Base-by-base conservation (phyloP, 2,329 filamentous ascomycete species). In the Spiromastix sp. region DNA sequence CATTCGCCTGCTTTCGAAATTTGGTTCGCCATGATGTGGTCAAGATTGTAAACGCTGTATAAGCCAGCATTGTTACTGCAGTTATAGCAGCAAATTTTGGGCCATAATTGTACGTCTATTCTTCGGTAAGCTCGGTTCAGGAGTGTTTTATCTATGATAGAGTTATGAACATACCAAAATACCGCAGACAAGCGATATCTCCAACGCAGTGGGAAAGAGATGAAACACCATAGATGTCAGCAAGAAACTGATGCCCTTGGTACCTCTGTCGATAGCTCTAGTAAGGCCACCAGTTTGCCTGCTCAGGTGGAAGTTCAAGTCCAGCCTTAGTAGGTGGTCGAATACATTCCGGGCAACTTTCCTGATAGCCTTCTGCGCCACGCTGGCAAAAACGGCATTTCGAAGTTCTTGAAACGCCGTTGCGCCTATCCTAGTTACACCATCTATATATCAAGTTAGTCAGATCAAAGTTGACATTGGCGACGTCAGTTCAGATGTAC, bases 161-260 rank as follows among this genome's bases (percentile, higher is more conserved):
- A 27, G n/a, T n/a, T 36, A 11, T 5, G 2, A 18, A 38, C 60
- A 41, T 63, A 74, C 71, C 55, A 98, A 63, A 41, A 98, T 96
- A 41, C 87, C 86, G 55, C 91, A 98, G 1, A 98, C 91, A 70
- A 98, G 80, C 40, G 79, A 77, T 42, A 98, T 98, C 56, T 98
- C 91, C 20, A 98, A 64, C 0, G 86, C 84, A 0, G 89, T 98
- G 0, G 91, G 91, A 11, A 96, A 73, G 38, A 98, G 81, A 57
- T 98, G 91, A 51, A 98, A 96, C 19, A 98, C 85, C 89, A 98
- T 98, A 48, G 87, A 95, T 1, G 86, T 94, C 44, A 98, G 69
- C 46, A 98, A 60, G 59, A 96, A 98, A 67, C 85, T 95, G 57
- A 98, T 98, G 43, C 91, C 93, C 63, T 98, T 98, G 13, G 91